A percentile compares a stretch with the other conserved stretches of the same genome.
Conservation (phyloP, 441 rosid species). For the Aquilaria agallochum region DNA sequence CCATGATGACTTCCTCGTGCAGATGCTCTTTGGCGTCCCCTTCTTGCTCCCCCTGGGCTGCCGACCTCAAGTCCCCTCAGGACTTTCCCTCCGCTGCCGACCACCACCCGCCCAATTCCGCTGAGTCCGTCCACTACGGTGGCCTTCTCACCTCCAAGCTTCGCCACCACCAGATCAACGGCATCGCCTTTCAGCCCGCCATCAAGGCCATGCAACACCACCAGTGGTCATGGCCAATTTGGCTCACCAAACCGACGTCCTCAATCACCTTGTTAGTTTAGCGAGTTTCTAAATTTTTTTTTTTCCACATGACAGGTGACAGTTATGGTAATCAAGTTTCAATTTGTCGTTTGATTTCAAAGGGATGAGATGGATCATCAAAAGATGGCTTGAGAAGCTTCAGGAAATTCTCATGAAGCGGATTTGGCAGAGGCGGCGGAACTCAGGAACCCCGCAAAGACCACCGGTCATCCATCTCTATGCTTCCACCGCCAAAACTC, state of each 20-base stretch:
- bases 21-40: slow-evolving; percentile 56
- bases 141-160: slow-evolving; percentile 55
- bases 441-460: too few relatives aligned
- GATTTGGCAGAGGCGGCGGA: too few relatives aligned
- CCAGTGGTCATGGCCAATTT: slow-evolving; percentile 37
- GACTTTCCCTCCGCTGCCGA: slow-evolving; percentile 27
- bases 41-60: slow-evolving; percentile 46
- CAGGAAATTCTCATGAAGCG: too few relatives aligned
- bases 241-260: slow-evolving; percentile 29
- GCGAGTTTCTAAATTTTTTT: neutral
- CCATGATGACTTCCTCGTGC: slow-evolving; percentile 54
- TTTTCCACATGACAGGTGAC: too few relatives aligned
- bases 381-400: too few relatives aligned
- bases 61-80: slow-evolving; percentile 22
- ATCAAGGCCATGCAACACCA: slow-evolving; percentile 46
- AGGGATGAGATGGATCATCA: too few relatives aligned
- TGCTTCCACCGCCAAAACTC: too few relatives aligned
- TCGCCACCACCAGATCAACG: slow-evolving; percentile 60
- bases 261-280: slow-evolving; percentile 9
- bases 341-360: too few relatives aligned
- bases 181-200: slow-evolving; percentile 17
- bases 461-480: too few relatives aligned
- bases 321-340: too few relatives aligned
- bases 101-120: slow-evolving; percentile 9
- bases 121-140: slow-evolving; percentile 37